These are phyloP conservation scores for Lactarius sp. DNA, from an alignment of 768 basidiomycete genomes.

Conservation along the genomic window DNA sequence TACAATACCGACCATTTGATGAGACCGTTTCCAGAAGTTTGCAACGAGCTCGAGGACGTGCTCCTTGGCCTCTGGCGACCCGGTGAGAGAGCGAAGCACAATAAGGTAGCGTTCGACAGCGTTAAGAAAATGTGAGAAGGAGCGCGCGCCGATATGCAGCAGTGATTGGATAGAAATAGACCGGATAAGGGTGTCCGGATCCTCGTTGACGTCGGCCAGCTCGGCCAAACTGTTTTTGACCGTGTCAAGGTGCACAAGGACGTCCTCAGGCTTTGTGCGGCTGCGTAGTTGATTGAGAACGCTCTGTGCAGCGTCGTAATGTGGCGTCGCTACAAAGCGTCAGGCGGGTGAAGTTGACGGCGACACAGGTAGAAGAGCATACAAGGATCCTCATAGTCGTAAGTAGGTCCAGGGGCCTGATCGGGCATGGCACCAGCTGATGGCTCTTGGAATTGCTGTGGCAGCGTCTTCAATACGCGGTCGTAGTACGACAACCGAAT, in stretches of 20 bases:
- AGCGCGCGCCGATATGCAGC: constrained; percentile 86
- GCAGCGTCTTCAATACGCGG: constrained; percentile 83
- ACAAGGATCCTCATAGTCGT: constrained; percentile 81
- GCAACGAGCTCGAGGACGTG: constrained; percentile 69
- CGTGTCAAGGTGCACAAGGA: constrained; percentile 66
- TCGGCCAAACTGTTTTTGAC: constrained; percentile 63
- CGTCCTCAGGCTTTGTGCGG: constrained; percentile 73
- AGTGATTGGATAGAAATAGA: constrained; percentile 85
- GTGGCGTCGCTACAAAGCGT: constrained; percentile 52
- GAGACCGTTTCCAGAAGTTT: constrained; percentile 77
- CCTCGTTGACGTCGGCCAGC: constrained; percentile 52
- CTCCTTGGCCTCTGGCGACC: constrained; percentile 53
- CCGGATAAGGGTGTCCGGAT: constrained; percentile 62
- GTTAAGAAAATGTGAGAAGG: constrained; percentile 96
- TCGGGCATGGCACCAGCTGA: constrained; percentile 59
- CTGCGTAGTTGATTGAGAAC: constrained; percentile 79
- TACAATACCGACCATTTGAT: constrained; percentile 89
- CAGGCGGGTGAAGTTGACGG: not conserved
- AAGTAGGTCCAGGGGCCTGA: constrained; percentile 73
- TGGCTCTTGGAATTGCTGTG: constrained; percentile 67
- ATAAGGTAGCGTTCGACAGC: constrained; percentile 92
- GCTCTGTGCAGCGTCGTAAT: constrained; percentile 74
- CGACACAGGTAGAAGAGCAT: constrained; percentile 28
- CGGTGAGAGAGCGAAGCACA: constrained; percentile 55
- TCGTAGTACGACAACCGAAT: constrained; percentile 91